A percentile compares a stretch with the other conserved stretches of the same genome.
phyloP scores from a whole-genome alignment of 371 early-diverging fungal species.

The Mucor racemosus region DNA sequence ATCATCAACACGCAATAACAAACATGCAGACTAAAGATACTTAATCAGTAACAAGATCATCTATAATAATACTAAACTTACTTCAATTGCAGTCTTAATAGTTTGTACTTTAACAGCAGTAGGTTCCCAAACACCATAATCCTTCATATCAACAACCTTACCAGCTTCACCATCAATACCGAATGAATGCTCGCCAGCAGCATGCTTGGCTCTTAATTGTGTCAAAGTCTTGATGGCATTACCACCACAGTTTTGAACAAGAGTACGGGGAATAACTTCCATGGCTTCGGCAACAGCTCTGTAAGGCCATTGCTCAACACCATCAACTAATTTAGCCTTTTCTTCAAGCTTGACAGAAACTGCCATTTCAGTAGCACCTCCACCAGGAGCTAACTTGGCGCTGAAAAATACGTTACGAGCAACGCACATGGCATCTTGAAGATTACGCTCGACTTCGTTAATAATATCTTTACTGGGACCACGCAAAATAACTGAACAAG shows the following conservation, averaged over 20 bases:
- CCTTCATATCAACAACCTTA: constrained; percentile 95
- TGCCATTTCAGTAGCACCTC: constrained; percentile 99
- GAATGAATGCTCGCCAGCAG: constrained; percentile 83
- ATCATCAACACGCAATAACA: constrained; percentile 96
- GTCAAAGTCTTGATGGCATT: constrained; percentile 95
- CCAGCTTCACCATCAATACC: constrained; percentile 98
- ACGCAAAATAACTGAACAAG: constrained; percentile 98
- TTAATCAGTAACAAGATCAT: neutral
- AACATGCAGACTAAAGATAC: constrained; percentile 75
- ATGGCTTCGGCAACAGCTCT: constrained; percentile 94
- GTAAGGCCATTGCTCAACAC: constrained; percentile 97
- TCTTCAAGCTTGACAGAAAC: constrained; percentile 87
- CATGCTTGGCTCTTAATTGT: constrained; percentile 95
- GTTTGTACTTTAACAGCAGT: constrained; percentile 99
- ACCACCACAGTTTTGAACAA: constrained; percentile 99
- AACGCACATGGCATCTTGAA: constrained; percentile 99
- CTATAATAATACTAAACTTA: constrained; percentile 21
- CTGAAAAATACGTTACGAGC: constrained; percentile 98
- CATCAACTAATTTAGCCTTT: constrained; percentile 89
- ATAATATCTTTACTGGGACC: constrained; percentile 99
- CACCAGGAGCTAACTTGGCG: constrained; percentile 96
- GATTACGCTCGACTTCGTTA: constrained; percentile 99
- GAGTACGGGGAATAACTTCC: constrained; percentile 98
- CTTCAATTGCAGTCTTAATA: constrained; percentile 99
- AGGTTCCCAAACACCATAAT: constrained; percentile 99